Evolutionary conservation across 441 rosid genomes (phyloP), one percentile per base, ranked within the genome.

Genomic region (Euphorbia schlechtendalii): DNA sequence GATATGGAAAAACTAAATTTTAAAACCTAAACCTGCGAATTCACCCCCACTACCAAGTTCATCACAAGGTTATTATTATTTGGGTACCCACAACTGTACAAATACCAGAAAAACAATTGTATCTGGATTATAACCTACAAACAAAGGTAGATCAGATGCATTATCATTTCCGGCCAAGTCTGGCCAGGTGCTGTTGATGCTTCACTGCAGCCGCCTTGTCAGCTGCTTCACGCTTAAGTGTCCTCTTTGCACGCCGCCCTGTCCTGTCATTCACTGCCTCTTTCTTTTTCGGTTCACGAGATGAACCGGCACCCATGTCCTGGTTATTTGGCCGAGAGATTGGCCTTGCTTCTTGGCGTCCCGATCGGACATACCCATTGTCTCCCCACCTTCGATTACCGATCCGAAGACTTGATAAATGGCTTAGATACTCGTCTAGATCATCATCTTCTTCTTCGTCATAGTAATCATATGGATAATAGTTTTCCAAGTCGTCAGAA

Each of bases 341-440:
- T 32, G 90, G 98, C 75, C 90, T 84, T 54, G 92, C 96, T 83
- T 92, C 93, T 72, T 79, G 92, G 32, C 81, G 88, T 12, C 98
- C 98, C n/a, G 84, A 79, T 70, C 96, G 80, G 46, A 92, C 96
- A 54, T 79, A 89, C 15, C 96, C 96, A 61, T 86, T 92, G 71
- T 89, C 93, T 36, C 98, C 98, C 98, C 96, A 89, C 65, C 96
- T 81, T 20, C 96, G 71, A 54, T 89, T 92, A 21, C 96, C 96
- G 8, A 89, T 81, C 18, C 90, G 84, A 58, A 85, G 77, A 68
- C 73, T 83, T 15, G 89, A 69, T 7, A 84, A 79, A 59, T 71
- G 69, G 49, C 73, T 72, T 46, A 81, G 65, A 64, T 84, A 88
- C 59, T 71, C 89, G 66, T 88, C 94, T 3, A 83, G 71, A 48